Evolutionary conservation across 352 stramenopile genomes (phyloP), one percentile per base, ranked within the genome.

Genomic region (Pythium plurisporium): DNA sequence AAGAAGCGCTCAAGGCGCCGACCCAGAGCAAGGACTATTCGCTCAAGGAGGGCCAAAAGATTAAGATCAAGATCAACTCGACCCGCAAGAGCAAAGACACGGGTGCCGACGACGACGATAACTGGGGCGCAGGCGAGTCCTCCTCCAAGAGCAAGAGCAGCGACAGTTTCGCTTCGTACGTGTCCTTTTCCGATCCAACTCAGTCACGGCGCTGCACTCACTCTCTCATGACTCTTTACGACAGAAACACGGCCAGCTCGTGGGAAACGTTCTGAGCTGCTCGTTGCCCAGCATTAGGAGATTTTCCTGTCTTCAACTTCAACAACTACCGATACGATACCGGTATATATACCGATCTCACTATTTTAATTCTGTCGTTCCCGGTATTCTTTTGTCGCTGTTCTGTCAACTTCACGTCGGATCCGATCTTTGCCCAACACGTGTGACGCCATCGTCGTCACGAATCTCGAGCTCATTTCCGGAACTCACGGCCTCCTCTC

Each of bases 41-140:
- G 22, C 77, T 98, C 23, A 97, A 98, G 60, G 72, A 96, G 43
- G 91, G 91, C 45, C 76, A 98, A 64, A 98, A 91, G 55, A 98
- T 98, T 56, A 78, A 74, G 4, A 94, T 98, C 65, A 87, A 86
- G 51, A 79, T 89, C 57, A 89, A 87, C 59, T 71, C 70, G 14
- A 82, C 61, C 9, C 61, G 71, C 27, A 84, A 87, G 54, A 70
- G 55, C 55, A 81, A 76, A 37, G 70, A 83, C 47, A 66, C 69
- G 25, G 64, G 63, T 22, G 59, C 70, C 47, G 65, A 61, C 1
- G 69, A 78, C 23, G 60, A 75, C 37, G 67, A 73, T 27, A 57
- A 65, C 33, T 59, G 53, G 26, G 65, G 71, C 34, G 26, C 47
- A 7, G 59, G 14, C 45, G 52, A 55, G 11, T n/a, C n/a, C n/a